These are phyloP conservation scores for Sungouiella thailandica DNA, from an alignment of 805 yeast species.

Conservation along the genomic window DNA sequence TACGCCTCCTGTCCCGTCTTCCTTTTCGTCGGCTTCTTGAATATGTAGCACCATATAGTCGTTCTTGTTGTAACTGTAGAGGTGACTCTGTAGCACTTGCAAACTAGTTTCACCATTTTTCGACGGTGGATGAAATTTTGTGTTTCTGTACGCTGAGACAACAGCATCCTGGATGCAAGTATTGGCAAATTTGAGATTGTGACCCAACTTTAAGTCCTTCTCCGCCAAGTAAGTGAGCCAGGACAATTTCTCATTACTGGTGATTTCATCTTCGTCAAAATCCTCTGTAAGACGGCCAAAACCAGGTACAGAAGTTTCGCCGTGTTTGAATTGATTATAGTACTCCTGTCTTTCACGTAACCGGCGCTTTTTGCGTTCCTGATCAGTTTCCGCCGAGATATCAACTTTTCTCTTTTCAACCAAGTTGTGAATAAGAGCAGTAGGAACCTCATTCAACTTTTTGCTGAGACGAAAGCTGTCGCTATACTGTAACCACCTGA, in stretches of 20 bases:
- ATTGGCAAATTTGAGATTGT: slow-evolving; percentile 30
- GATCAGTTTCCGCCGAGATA: slow-evolving; percentile 29
- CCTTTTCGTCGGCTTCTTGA: slow-evolving; percentile 17
- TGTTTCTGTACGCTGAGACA: slow-evolving; percentile 22
- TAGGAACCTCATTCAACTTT: slow-evolving; percentile 27
- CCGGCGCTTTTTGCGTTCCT: slow-evolving; percentile 29
- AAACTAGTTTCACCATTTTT: slow-evolving; percentile 12
- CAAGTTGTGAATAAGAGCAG: slow-evolving; percentile 24
- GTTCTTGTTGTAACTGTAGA: slow-evolving; percentile 22
- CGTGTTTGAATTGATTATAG: slow-evolving; percentile 32
- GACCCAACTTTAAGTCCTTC: slow-evolving; percentile 33
- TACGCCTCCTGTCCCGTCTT: slow-evolving; percentile 4
- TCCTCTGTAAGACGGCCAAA: slow-evolving; percentile 15
- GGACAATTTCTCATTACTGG: slow-evolving; percentile 21
- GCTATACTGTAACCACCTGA: slow-evolving; percentile 31
- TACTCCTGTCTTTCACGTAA: slow-evolving; percentile 36
- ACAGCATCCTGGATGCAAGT: slow-evolving; percentile 25
- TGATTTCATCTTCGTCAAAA: slow-evolving; percentile 20
- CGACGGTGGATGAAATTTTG: slow-evolving; percentile 24
- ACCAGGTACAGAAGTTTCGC: slow-evolving; percentile 14
- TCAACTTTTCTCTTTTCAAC: slow-evolving; percentile 37
- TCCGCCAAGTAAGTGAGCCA: slow-evolving; percentile 38
- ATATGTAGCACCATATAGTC: slow-evolving; percentile 26
- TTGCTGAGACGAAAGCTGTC: slow-evolving; percentile 20
- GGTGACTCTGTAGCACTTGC: slow-evolving; percentile 18